Percentiles rank a stretch among this genome's conserved stretches.
These are phyloP conservation scores for Diaporthe sp. DNA, from an alignment of 2,329 filamentous ascomycete genomes.

Conservation along the genomic window DNA sequence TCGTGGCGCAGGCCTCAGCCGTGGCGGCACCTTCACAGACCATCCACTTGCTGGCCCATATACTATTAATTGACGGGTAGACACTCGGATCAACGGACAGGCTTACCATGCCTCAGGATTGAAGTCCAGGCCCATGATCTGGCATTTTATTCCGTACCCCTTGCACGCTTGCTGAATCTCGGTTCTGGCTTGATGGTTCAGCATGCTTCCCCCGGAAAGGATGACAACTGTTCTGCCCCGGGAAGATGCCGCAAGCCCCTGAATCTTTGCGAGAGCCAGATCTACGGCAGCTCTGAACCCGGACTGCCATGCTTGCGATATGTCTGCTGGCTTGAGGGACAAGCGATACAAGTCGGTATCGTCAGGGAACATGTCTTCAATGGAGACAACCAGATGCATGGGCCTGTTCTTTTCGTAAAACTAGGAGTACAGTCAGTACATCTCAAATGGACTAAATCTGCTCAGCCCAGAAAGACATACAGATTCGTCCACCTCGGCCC, in stretches of 20 bases:
- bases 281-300: not conserved
- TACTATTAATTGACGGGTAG: not conserved
- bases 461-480: not conserved
- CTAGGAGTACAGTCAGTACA: not conserved
- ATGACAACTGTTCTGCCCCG: not conserved
- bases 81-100: not conserved
- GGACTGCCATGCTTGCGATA: not conserved
- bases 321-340: not conserved
- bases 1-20: not conserved
- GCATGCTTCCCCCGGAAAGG: not conserved
- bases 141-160: not conserved
- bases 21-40: constrained; percentile 3
- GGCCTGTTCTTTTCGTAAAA: not conserved
- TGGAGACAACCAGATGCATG: not conserved
- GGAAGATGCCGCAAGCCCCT: not conserved
- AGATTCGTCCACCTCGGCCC: not conserved
- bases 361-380: not conserved
- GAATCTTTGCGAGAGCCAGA: not conserved
- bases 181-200: not conserved
- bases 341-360: not conserved
- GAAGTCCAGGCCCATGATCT: not conserved
- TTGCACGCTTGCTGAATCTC: not conserved
- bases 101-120: not conserved
- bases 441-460: not conserved
- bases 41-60: not conserved